Evolutionary conservation across 208 protist genomes (phyloP).

Genomic region (Leishmania martiniquensis): DNA sequence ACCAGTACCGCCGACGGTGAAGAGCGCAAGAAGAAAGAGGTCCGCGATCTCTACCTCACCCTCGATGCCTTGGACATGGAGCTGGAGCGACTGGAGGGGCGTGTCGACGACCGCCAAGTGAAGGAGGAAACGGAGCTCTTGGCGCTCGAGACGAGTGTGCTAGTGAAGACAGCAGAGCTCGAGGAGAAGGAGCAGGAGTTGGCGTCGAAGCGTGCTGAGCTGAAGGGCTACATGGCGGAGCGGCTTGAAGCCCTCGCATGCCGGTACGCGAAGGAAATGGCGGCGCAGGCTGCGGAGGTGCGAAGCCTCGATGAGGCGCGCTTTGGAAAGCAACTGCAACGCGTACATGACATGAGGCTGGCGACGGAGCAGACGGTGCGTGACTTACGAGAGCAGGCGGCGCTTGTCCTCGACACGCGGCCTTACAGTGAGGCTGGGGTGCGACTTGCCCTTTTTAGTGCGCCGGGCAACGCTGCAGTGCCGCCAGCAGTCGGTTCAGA

Average conservation of each 20-base stretch:
- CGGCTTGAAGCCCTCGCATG: slow-evolving; percentile 31
- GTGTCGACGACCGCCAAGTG: slow-evolving; percentile 47
- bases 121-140: slow-evolving; percentile 65
- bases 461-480: background rate
- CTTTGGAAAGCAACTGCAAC: slow-evolving; percentile 44
- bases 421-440: slow-evolving; percentile 38
- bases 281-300: slow-evolving; percentile 39
- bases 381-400: slow-evolving; percentile 30
- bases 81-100: slow-evolving; percentile 34
- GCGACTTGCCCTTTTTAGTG: slow-evolving; percentile 10
- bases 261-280: slow-evolving; percentile 33
- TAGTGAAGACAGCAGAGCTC: slow-evolving; percentile 58
- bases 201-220: slow-evolving; percentile 23
- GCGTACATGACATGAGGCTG: slow-evolving; percentile 13
- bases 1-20: background rate
- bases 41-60: slow-evolving; percentile 44
- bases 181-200: slow-evolving; percentile 32
- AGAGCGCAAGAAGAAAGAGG: slow-evolving; percentile 16
- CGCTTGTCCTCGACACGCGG: slow-evolving; percentile 30
- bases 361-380: slow-evolving; percentile 18
- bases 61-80: slow-evolving; percentile 60
- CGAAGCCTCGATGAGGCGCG: slow-evolving; percentile 31
- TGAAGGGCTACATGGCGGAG: slow-evolving; percentile 32
- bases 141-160: slow-evolving; percentile 51
- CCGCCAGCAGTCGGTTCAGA: background rate